Percentiles rank a stretch among this genome's conserved stretches.
These are phyloP conservation scores for Scedosporium apiospermum DNA, from an alignment of 2,329 filamentous ascomycete genomes.

Conservation along the genomic window DNA sequence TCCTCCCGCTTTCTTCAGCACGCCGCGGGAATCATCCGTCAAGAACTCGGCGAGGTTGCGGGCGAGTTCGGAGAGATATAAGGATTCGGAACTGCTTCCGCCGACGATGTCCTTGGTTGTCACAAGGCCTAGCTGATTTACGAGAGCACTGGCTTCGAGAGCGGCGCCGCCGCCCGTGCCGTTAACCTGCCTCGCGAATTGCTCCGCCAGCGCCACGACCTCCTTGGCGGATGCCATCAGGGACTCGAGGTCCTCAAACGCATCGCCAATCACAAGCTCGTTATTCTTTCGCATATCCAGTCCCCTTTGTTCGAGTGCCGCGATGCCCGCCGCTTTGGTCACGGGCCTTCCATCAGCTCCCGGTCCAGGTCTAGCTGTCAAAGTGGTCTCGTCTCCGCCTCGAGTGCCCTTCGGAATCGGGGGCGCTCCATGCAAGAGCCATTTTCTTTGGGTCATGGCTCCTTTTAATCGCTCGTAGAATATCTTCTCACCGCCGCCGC, in stretches of 20 bases:
- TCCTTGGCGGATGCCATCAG: slow-evolving; percentile 97
- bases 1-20: slow-evolving; percentile 71
- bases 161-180: slow-evolving; percentile 49
- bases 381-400: slow-evolving; percentile 23
- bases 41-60: slow-evolving; percentile 82
- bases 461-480: slow-evolving; percentile 85
- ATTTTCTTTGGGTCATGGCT: slow-evolving; percentile 86
- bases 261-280: slow-evolving; percentile 81
- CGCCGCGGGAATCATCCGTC: slow-evolving; percentile 71
- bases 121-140: slow-evolving; percentile 68
- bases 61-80: slow-evolving; percentile 83
- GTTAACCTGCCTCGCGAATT: slow-evolving; percentile 62
- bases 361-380: slow-evolving; percentile 10
- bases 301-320: slow-evolving; percentile 79
- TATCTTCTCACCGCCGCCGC: slow-evolving; percentile 77
- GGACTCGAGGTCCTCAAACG: slow-evolving; percentile 92
- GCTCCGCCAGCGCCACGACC: slow-evolving; percentile 85
- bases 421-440: slow-evolving; percentile 83
- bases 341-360: slow-evolving; percentile 12
- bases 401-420: slow-evolving; percentile 62
- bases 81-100: slow-evolving; percentile 62
- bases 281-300: slow-evolving; percentile 85
- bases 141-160: slow-evolving; percentile 63
- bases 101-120: slow-evolving; percentile 92
- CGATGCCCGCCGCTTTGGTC: slow-evolving; percentile 72